Evolutionary conservation across 1,284 basidiomycete genomes (phyloP), one percentile per base, ranked within the genome.

Genomic region (Rugosomyces carneus): DNA sequence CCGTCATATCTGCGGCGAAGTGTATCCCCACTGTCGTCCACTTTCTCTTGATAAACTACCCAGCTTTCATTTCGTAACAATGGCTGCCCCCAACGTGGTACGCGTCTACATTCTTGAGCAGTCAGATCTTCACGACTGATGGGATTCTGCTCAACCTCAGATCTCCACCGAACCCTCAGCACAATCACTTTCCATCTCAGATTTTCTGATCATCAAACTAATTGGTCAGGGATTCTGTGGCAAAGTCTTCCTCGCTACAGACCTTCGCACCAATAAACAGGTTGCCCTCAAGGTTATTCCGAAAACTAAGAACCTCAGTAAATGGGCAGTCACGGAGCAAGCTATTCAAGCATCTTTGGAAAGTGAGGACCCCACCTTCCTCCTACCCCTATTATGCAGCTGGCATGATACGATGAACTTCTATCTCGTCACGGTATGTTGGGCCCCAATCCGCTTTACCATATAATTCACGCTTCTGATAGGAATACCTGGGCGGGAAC

Each of bases 271-370:
- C 3, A 23, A 37, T 2, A 49, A 48, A 10, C 37, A 42, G 1
- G 51, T 57, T 10, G 58, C 60, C 0, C 40, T 62, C 20, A 62
- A 62, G 31, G 52, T 61, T 11, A 50, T 61, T 11, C 37, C 50
- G 15, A 62, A 62, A 44, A 38, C 42, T 5, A 42, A 47, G 9
- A 48, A 50, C 5, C 45, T 44, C 18, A 27, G 40, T 16, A 11
- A 18, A 2, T 24, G 37, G 8, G 41, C 48, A 7, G 2, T 54
- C 6, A 27, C 19, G 0, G 60, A 61, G 24, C 57, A 58, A 37
- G 40, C 42, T 8, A 47, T 59, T 15, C 57, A 57, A 16, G 29
- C 34, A 1, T 46, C 39, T 19, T 29, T 56, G 9, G 48, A 47
- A 16, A 45, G 39, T n/a, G 38, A 42, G 16, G 27, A 34, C 8